phyloP scores from a whole-genome alignment of 768 basidiomycete genomes.

The Goffeauzyma gilvescens region DNA sequence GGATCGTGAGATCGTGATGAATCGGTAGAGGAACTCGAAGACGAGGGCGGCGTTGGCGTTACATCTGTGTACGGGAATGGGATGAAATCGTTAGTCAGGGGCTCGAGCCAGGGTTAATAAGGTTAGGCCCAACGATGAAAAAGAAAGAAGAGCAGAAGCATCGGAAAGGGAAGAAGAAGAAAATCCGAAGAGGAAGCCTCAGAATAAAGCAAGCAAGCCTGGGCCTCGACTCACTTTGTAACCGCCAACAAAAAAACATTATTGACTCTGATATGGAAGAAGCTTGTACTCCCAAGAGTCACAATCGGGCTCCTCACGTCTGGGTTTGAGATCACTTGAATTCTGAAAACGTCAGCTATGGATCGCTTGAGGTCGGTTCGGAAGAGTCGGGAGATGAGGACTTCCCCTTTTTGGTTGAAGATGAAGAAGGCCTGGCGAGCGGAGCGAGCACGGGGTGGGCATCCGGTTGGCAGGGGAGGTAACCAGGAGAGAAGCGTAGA shows the following conservation, averaged over 20 bases:
- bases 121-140: too few relatives aligned
- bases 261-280: conserved; percentile 92
- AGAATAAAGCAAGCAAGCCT: neutral
- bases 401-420: conserved; percentile 98
- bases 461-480: too few relatives aligned
- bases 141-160: too few relatives aligned
- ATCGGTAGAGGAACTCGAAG: conserved; percentile 93
- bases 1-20: conserved; percentile 78
- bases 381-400: conserved; percentile 88
- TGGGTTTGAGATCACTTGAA: conserved; percentile 94
- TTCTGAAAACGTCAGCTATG: conserved; percentile 92
- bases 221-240: conserved; percentile 50
- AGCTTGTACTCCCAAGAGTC: conserved; percentile 91
- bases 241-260: conserved; percentile 90
- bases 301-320: conserved; percentile 94
- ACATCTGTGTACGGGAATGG: conserved; percentile 39
- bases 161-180: neutral
- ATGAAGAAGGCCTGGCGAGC: conserved; percentile 99
- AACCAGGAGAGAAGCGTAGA: too few relatives aligned
- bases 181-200: too few relatives aligned
- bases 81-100: neutral
- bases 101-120: too few relatives aligned
- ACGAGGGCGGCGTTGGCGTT: conserved; percentile 95
- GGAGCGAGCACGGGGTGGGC: too few relatives aligned
- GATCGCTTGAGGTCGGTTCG: conserved; percentile 97